Evolutionary conservation across 1,139 yeast genomes (phyloP).

Genomic region (Blastobotrys petasosporus): DNA sequence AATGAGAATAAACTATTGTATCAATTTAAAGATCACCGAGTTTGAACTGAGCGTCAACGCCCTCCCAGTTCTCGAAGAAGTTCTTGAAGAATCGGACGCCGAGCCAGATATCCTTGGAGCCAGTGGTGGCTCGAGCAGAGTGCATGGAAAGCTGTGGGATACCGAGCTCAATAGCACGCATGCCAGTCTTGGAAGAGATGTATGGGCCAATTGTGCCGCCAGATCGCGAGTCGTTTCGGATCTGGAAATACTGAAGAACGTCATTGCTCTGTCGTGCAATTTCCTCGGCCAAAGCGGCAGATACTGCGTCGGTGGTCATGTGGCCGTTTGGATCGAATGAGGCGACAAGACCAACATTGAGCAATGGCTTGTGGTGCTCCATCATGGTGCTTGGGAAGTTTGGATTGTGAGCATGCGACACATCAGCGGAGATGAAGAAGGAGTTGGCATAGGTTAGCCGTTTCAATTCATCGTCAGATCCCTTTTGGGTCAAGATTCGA

Average conservation of each 20-base stretch:
- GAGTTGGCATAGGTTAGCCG: constrained; percentile 47
- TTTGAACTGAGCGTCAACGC: constrained; percentile 16
- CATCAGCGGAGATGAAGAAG: constrained; percentile 82
- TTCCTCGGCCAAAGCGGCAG: constrained; percentile 53
- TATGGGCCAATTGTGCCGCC: constrained; percentile 82
- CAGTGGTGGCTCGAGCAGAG: constrained; percentile 70
- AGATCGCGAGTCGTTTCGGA: constrained; percentile 63
- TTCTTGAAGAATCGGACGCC: constrained; percentile 61
- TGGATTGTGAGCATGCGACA: constrained; percentile 93
- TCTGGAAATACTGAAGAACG: constrained; percentile 44
- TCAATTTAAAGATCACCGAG: constrained; percentile 11
- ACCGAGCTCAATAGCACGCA: constrained; percentile 70
- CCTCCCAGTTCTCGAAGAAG: constrained; percentile 54
- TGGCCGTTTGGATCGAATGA: constrained; percentile 66
- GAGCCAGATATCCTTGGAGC: constrained; percentile 61
- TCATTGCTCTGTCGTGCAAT: constrained; percentile 51
- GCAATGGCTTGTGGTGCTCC: constrained; percentile 61
- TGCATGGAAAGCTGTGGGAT: constrained; percentile 79
- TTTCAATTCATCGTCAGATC: constrained; percentile 42
- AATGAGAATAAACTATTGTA: not conserved
- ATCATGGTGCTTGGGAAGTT: constrained; percentile 64
- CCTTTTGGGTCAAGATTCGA: constrained; percentile 50
- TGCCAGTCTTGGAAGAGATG: constrained; percentile 58
- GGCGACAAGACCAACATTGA: constrained; percentile 63
- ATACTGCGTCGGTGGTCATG: constrained; percentile 65